Evolutionary conservation across 495 filamentous ascomycete species (phyloP).

Genomic region (Aspergillus olivimuriae): DNA sequence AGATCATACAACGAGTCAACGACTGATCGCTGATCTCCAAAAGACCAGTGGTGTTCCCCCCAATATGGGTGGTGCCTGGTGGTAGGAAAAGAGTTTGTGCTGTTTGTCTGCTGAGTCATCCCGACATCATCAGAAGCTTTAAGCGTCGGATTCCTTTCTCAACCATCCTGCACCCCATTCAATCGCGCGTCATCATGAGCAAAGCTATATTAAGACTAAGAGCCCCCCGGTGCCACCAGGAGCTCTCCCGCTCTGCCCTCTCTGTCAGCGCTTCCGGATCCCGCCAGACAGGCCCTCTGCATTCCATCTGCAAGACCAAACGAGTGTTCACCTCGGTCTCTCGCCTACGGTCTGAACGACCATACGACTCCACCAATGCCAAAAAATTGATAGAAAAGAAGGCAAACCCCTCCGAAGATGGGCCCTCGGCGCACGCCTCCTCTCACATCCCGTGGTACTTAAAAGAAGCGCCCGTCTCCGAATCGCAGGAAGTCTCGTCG

Average conservation of each 20-base stretch:
- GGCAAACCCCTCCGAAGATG: slow-evolving; percentile 8
- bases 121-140: not conserved
- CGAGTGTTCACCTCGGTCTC: slow-evolving; percentile 22
- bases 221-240: slow-evolving; percentile 23
- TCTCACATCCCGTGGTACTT: slow-evolving; percentile 81
- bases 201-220: slow-evolving; percentile 22
- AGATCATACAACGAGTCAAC: no score
- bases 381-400: slow-evolving; percentile 1
- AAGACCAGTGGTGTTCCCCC: no score
- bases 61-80: no score
- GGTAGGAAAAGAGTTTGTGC: slow-evolving; percentile 4
- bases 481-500: slow-evolving; percentile 47
- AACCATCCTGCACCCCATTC: not conserved
- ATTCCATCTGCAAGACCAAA: slow-evolving; percentile 12
- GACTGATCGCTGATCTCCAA: no score
- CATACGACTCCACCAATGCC: slow-evolving; percentile 6
- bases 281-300: slow-evolving; percentile 11
- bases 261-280: slow-evolving; percentile 17
- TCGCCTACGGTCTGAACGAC: slow-evolving; percentile 17
- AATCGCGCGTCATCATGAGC: slow-evolving; percentile 20
- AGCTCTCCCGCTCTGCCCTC: slow-evolving; percentile 20
- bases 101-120: slow-evolving; percentile 5
- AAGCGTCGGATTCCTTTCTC: no score
- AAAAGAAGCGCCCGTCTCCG: slow-evolving; percentile 47
- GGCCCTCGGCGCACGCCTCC: no score